Evolutionary conservation across 2,329 filamentous ascomycete genomes (phyloP).

Genomic region (Sclerotinia nivalis): DNA sequence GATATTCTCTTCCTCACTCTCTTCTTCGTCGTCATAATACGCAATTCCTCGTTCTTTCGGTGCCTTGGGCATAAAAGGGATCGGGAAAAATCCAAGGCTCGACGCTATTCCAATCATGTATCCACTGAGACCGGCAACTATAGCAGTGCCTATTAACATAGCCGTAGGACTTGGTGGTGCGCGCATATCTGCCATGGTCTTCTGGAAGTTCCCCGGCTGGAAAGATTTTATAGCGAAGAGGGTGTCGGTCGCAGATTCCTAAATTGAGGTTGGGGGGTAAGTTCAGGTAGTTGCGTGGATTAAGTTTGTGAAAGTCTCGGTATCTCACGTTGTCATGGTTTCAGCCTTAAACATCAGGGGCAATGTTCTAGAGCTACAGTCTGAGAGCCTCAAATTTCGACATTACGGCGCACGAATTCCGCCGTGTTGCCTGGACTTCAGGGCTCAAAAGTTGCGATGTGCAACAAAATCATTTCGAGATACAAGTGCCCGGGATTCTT

Average conservation of each 20-base stretch:
- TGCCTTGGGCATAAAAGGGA: conserved; percentile 40
- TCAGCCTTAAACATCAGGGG: conserved; percentile 7
- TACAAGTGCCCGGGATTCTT: conserved; percentile 6
- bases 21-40: conserved; percentile 60
- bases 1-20: conserved; percentile 69
- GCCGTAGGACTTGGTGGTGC: conserved; percentile 43
- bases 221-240: background rate
- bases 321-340: background rate
- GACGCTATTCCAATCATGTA: conserved; percentile 77
- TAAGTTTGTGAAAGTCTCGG: conserved; percentile 5
- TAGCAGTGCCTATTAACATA: conserved; percentile 70
- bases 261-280: background rate
- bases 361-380: background rate
- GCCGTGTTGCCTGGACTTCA: conserved; percentile 26
- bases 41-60: conserved; percentile 51
- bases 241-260: background rate
- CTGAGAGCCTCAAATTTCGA: conserved; percentile 10
- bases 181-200: conserved; percentile 37
- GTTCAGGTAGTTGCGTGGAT: conserved; percentile 4
- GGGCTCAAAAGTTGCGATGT: conserved; percentile 26
- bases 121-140: conserved; percentile 72
- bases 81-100: conserved; percentile 72
- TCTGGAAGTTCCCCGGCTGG: background rate
- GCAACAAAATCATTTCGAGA: conserved; percentile 25
- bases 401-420: conserved; percentile 16